Evolutionary conservation across 2,329 filamentous ascomycete species (phyloP).

Genomic region (Colletotrichum chrysophilum): DNA sequence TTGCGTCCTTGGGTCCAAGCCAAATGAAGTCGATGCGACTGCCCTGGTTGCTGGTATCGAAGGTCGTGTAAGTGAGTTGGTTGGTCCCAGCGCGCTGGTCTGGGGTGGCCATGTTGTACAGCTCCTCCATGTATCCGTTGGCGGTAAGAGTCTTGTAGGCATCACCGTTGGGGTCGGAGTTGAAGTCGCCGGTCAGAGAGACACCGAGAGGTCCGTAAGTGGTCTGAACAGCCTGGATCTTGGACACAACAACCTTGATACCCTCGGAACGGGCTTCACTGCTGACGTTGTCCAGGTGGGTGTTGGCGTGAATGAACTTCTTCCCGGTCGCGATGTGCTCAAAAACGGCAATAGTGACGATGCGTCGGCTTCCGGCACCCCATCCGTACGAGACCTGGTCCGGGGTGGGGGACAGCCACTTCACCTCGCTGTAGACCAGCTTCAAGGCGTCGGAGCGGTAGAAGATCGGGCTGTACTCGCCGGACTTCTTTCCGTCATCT

Average conservation of each 20-base stretch:
- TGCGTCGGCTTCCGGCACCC: slow-evolving; percentile 48
- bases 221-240: slow-evolving; percentile 31
- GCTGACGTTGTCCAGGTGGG: slow-evolving; percentile 59
- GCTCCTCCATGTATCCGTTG: slow-evolving; percentile 34
- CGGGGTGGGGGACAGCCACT: slow-evolving; percentile 70
- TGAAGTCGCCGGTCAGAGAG: slow-evolving; percentile 57
- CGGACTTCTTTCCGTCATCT: slow-evolving; percentile 59
- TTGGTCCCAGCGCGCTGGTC: slow-evolving; percentile 28
- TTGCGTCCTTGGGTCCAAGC: slow-evolving; percentile 36
- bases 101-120: slow-evolving; percentile 36
- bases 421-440: slow-evolving; percentile 54
- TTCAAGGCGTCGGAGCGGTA: slow-evolving; percentile 61
- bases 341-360: slow-evolving; percentile 55
- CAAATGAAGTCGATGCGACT: slow-evolving; percentile 72
- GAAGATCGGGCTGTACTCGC: slow-evolving; percentile 71
- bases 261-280: slow-evolving; percentile 44
- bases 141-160: slow-evolving; percentile 26
- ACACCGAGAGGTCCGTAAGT: slow-evolving; percentile 34
- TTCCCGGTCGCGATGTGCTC: slow-evolving; percentile 41
- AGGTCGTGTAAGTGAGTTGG: slow-evolving; percentile 69
- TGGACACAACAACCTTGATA: slow-evolving; percentile 45
- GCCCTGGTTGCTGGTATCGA: slow-evolving; percentile 49
- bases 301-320: slow-evolving; percentile 51
- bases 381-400: slow-evolving; percentile 63
- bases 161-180: slow-evolving; percentile 46